phyloP scores from a whole-genome alignment of 1,284 basidiomycete genomes.

The Fomitopsis palustris region DNA sequence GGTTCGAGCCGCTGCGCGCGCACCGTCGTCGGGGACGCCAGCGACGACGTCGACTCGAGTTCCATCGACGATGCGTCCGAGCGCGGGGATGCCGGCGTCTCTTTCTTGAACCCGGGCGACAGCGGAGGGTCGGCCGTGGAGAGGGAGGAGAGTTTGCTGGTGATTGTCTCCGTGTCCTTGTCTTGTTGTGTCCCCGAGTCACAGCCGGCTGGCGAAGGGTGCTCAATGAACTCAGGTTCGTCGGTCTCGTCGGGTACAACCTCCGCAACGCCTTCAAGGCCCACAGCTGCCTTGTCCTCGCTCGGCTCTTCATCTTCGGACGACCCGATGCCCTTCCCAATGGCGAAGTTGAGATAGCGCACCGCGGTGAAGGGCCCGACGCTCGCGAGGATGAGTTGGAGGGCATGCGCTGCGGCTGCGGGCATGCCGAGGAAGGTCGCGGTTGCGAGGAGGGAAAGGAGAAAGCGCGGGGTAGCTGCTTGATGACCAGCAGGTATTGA shows the following conservation, averaged over 20 bases:
- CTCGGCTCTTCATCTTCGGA: slow-evolving; percentile 40
- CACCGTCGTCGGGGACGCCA: neutral
- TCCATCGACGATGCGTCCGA: slow-evolving; percentile 24
- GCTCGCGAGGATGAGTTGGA: slow-evolving; percentile 69
- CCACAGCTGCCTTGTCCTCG: slow-evolving; percentile 52
- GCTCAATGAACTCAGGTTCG: neutral
- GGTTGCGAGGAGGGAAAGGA: slow-evolving; percentile 85
- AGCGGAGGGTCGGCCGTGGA: neutral
- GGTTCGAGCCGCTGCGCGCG: slow-evolving; percentile 11
- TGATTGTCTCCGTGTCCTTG: slow-evolving; percentile 11
- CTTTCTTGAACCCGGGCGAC: slow-evolving; percentile 17
- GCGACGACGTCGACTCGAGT: neutral
- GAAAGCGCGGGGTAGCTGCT: slow-evolving; percentile 76
- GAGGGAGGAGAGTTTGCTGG: slow-evolving; percentile 20
- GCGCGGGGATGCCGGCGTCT: slow-evolving; percentile 33
- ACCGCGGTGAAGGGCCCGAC: slow-evolving; percentile 79
- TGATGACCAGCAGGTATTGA: slow-evolving; percentile 53
- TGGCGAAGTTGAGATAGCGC: slow-evolving; percentile 81
- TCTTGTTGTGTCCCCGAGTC: neutral
- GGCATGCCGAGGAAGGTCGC: slow-evolving; percentile 86
- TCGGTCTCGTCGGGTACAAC: slow-evolving; percentile 29
- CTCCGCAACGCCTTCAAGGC: slow-evolving; percentile 67
- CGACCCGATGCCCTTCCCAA: slow-evolving; percentile 68
- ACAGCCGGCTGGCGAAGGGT: neutral
- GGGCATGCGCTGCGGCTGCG: slow-evolving; percentile 69